Conservation (phyloP, 139 green algal genomes). For the Eudorina sp. region DNA sequence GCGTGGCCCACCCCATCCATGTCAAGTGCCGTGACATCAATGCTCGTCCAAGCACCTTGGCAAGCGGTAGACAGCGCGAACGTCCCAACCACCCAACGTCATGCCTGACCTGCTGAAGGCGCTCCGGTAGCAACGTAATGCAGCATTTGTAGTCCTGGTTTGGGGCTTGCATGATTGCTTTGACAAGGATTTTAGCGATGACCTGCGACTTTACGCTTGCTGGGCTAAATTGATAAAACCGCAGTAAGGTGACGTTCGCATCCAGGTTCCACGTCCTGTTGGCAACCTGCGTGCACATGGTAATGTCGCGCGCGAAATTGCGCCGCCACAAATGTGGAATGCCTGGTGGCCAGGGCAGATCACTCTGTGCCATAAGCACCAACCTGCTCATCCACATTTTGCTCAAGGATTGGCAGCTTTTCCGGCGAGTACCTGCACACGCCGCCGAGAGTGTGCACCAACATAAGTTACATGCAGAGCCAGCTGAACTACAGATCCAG, state of each 20-base stretch:
- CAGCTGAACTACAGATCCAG: neutral
- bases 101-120: constrained; percentile 46
- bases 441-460: neutral
- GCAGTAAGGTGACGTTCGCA: constrained; percentile 62
- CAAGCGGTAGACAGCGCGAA: too few species aligned
- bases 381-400: constrained; percentile 48
- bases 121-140: constrained; percentile 64
- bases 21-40: too few species aligned
- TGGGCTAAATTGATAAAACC: constrained; percentile 66
- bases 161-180: constrained; percentile 63
- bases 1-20: too few species aligned
- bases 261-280: constrained; percentile 46
- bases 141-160: constrained; percentile 57
- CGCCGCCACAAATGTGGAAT: neutral
- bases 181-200: constrained; percentile 61
- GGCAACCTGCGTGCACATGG: neutral
- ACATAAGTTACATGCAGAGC: too few species aligned
- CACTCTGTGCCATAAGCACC: neutral
- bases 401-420: constrained; percentile 35
- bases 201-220: constrained; percentile 49
- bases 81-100: too few species aligned
- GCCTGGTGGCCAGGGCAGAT: neutral
- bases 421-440: constrained; percentile 37
- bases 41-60: too few species aligned
- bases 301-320: too few species aligned